Conservation (phyloP, 1,284 basidiomycete genomes). For the Leccinum solheimii region DNA sequence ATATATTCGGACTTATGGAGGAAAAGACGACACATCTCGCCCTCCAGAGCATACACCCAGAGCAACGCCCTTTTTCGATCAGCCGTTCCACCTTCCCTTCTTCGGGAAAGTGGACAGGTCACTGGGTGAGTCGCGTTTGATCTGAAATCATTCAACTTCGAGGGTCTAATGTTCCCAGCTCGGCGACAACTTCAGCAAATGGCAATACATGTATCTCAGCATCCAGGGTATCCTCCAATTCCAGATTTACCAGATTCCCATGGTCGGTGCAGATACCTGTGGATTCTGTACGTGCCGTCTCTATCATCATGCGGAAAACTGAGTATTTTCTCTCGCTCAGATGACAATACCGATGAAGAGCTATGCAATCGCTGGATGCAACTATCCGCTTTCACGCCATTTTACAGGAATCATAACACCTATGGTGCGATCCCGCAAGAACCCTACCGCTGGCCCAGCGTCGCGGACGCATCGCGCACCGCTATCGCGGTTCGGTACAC, state of each 20-base stretch:
- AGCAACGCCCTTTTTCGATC: conserved; percentile 46
- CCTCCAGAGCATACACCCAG: conserved; percentile 32
- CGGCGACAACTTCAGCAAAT: conserved; percentile 70
- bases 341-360: conserved; percentile 74
- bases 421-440: conserved; percentile 66
- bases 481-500: conserved; percentile 68
- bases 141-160: background rate
- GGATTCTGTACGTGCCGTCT: conserved; percentile 50
- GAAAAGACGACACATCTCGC: conserved; percentile 39
- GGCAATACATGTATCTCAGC: conserved; percentile 60
- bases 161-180: conserved; percentile 39
- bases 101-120: conserved; percentile 62
- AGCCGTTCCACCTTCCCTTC: conserved; percentile 54
- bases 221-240: conserved; percentile 74
- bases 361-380: conserved; percentile 84
- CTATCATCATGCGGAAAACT: background rate
- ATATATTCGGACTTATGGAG: conserved; percentile 44
- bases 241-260: conserved; percentile 74
- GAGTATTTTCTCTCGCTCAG: background rate
- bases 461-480: conserved; percentile 67
- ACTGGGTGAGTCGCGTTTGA: conserved; percentile 44
- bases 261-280: conserved; percentile 76
- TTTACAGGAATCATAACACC: conserved; percentile 71
- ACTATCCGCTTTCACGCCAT: conserved; percentile 70
- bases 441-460: conserved; percentile 74